A percentile compares a stretch with the other conserved stretches of the same genome.
phyloP scores from a whole-genome alignment of 306 rosid genomes.

The Crataegus laevigata region DNA sequence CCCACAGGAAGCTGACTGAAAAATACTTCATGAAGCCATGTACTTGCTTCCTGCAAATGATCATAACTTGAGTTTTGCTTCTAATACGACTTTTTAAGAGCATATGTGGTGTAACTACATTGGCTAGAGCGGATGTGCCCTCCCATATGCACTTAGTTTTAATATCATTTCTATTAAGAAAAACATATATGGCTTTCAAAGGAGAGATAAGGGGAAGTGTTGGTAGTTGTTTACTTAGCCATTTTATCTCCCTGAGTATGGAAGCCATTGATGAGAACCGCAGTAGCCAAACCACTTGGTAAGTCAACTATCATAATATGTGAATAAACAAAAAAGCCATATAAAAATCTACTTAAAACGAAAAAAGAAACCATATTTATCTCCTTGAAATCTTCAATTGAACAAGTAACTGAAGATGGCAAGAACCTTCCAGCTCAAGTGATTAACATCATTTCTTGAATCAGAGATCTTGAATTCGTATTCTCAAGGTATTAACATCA shows the following conservation, averaged over 20 bases:
- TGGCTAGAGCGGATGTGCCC: no score
- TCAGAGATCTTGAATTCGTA: no score
- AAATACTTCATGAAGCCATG: constrained; percentile 72
- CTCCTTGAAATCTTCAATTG: neutral
- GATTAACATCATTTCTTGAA: no score
- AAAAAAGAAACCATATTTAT: neutral
- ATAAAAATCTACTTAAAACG: neutral
- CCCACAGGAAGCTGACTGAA: constrained; percentile 82
- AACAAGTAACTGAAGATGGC: neutral
- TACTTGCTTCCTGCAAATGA: constrained; percentile 67
- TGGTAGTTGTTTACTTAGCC: constrained; percentile 50
- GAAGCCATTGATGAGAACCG: constrained; percentile 93
- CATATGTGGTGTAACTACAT: no score
- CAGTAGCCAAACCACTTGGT: constrained; percentile 93
- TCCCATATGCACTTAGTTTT: no score
- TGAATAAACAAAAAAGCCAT: neutral
- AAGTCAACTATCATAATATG: constrained; percentile 93
- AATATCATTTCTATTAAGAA: no score
- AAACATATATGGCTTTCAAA: neutral
- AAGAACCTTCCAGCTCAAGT: no score
- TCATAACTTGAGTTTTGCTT: neutral
- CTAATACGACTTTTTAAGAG: neutral
- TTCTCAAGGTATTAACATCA: no score
- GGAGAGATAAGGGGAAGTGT: neutral
- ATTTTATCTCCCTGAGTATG: constrained; percentile 81